These are phyloP conservation scores for Lactarius psammicola DNA, from an alignment of 768 basidiomycete genomes.

Conservation along the genomic window DNA sequence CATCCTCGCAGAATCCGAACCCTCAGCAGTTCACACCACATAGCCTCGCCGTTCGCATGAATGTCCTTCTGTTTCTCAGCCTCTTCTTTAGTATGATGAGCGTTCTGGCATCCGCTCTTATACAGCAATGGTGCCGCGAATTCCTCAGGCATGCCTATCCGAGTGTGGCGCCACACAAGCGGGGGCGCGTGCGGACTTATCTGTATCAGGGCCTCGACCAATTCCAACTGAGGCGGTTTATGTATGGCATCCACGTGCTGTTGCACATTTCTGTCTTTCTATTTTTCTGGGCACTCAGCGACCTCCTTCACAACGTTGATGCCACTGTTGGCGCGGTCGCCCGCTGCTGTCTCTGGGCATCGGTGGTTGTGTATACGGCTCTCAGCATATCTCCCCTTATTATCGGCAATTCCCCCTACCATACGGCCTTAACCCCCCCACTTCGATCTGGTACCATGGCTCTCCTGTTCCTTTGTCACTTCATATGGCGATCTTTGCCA, in stretches of 20 bases:
- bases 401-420: constrained; percentile 13
- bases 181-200: constrained; percentile 14
- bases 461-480: background rate
- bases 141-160: constrained; percentile 9
- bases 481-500: background rate
- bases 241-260: background rate
- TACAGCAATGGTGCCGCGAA: constrained; percentile 23
- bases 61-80: constrained; percentile 22
- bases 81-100: constrained; percentile 17
- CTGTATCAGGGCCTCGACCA: background rate
- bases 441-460: background rate
- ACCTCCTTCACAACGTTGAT: constrained; percentile 5
- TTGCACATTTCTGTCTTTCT: constrained; percentile 20
- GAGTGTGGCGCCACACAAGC: constrained; percentile 3
- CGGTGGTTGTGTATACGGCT: background rate
- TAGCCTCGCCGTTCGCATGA: constrained; percentile 17
- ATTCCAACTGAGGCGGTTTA: constrained; percentile 9
- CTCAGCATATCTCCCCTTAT: constrained; percentile 14
- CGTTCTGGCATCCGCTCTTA: constrained; percentile 13
- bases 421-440: constrained; percentile 7
- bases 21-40: too few relatives aligned
- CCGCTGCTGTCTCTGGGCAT: background rate
- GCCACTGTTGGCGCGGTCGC: background rate
- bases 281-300: constrained; percentile 14
- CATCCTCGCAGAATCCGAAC: too few relatives aligned